These are phyloP conservation scores for Fusarium sp. DNA, from an alignment of 2,329 filamentous ascomycete genomes.

Conservation along the genomic window DNA sequence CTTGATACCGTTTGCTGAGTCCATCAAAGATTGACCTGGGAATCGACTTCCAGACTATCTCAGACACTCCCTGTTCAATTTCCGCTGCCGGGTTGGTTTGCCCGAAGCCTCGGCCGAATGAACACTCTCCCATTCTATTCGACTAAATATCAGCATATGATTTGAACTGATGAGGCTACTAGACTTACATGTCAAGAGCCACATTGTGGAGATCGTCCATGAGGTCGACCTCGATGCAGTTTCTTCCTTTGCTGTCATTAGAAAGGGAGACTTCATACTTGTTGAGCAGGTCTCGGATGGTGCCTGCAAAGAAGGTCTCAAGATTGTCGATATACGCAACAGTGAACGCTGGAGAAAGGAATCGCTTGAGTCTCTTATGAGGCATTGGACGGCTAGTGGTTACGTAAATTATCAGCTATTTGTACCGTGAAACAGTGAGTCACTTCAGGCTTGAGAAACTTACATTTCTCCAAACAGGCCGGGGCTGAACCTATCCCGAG, in stretches of 20 bases:
- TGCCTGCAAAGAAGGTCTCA: neutral
- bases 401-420: neutral
- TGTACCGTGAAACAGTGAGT: neutral
- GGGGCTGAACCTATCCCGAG: neutral
- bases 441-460: neutral
- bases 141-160: neutral
- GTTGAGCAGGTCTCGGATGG: neutral
- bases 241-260: neutral
- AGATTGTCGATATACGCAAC: neutral
- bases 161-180: neutral
- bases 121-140: neutral
- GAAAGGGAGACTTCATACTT: neutral
- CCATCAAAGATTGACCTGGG: slow-evolving; percentile 1
- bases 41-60: neutral
- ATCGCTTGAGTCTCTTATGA: slow-evolving; percentile 1
- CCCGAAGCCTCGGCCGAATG: neutral
- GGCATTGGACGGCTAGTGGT: neutral
- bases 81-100: neutral
- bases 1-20: neutral
- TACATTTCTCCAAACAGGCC: slow-evolving; percentile 1
- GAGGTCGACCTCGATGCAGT: neutral
- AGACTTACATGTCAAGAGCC: neutral
- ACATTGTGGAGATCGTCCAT: slow-evolving; percentile 4
- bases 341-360: neutral
- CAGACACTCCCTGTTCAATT: neutral